Conservation (phyloP, 805 yeast species). For the Wickerhamiella dianesei region DNA sequence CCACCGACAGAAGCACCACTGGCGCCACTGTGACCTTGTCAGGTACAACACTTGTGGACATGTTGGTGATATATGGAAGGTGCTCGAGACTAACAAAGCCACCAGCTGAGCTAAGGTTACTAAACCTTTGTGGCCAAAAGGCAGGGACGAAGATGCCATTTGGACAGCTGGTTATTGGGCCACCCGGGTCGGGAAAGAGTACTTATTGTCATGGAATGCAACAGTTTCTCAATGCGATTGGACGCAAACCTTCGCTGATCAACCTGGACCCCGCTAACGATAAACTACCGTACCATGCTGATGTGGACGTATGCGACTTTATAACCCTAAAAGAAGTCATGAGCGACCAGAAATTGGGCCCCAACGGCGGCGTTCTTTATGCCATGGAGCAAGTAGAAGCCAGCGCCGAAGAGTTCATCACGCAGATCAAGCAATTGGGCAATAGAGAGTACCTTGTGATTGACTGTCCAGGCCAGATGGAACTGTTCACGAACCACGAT, state of each 20-base stretch:
- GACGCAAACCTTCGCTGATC: constrained; percentile 70
- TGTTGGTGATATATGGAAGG: constrained; percentile 7
- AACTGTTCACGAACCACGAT: constrained; percentile 79
- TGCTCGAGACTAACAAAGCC: not conserved
- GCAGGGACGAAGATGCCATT: constrained; percentile 27
- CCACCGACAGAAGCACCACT: constrained; percentile 79
- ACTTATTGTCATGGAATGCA: constrained; percentile 86
- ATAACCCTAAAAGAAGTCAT: constrained; percentile 65
- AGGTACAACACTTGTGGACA: constrained; percentile 18
- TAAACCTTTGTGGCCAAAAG: no score
- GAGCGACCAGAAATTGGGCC: constrained; percentile 61
- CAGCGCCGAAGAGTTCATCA: constrained; percentile 44
- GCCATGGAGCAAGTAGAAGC: constrained; percentile 60
- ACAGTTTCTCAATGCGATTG: constrained; percentile 88
- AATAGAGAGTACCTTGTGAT: constrained; percentile 53
- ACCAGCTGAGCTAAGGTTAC: not conserved
- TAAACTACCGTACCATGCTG: constrained; percentile 51
- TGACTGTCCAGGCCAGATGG: constrained; percentile 89
- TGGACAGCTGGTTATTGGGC: constrained; percentile 91
- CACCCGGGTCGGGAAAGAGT: constrained; percentile 96
- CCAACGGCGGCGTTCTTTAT: constrained; percentile 81
- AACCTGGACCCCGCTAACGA: constrained; percentile 93
- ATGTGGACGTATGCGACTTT: constrained; percentile 65
- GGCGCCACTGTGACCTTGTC: constrained; percentile 81
- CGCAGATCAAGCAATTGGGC: constrained; percentile 43